These are phyloP conservation scores for Arabidopsis hybrid DNA, from an alignment of 441 rosid species.

Conservation along the genomic window DNA sequence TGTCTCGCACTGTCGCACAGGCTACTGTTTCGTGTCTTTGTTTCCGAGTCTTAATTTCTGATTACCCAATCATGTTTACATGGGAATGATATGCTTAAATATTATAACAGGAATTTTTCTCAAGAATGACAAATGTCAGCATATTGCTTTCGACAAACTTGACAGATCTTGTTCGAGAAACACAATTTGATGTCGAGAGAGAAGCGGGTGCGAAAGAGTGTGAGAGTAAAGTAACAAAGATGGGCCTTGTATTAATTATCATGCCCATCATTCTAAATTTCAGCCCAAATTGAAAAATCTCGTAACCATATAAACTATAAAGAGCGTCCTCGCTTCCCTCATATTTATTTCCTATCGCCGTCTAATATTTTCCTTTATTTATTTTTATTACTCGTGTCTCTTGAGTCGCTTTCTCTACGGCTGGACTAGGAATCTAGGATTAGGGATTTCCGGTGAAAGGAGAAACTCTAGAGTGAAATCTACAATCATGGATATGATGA, in stretches of 20 bases:
- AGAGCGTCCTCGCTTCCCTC: not conserved
- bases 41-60: no score
- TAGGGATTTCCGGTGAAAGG: slow-evolving; percentile 11
- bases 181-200: not conserved
- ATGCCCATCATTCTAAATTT: not conserved
- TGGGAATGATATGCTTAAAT: not conserved
- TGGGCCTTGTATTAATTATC: not conserved
- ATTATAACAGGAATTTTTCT: not conserved
- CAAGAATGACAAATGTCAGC: not conserved
- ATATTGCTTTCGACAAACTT: not conserved
- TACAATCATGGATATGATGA: slow-evolving; percentile 60
- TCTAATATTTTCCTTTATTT: not conserved
- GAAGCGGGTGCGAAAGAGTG: not conserved
- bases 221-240: not conserved
- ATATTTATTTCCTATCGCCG: not conserved
- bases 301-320: not conserved
- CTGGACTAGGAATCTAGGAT: slow-evolving; percentile 38
- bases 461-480: not conserved
- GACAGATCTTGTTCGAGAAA: not conserved
- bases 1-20: not conserved
- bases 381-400: not conserved
- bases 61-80: not conserved
- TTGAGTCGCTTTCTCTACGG: not conserved
- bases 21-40: not conserved
- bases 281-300: not conserved